A percentile compares a stretch with the other conserved stretches of the same genome.
phyloP scores from a whole-genome alignment of 1,139 yeast species.

The Lodderomyces metapsilosis region DNA sequence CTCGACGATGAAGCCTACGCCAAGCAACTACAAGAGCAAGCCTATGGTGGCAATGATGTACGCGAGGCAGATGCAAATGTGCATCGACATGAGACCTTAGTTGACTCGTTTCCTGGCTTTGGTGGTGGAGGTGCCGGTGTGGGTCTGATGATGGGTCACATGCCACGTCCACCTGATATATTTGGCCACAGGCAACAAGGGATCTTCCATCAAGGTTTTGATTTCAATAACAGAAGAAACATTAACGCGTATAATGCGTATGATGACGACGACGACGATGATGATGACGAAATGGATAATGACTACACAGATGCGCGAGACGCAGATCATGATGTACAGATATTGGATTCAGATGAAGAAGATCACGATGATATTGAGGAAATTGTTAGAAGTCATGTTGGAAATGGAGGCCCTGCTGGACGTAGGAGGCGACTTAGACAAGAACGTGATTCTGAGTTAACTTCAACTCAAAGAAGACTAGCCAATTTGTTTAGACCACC shows the following conservation, averaged over 20 bases:
- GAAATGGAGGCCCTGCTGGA: constrained; percentile 11
- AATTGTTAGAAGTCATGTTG: constrained; percentile 2
- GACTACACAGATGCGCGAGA: constrained; percentile 21
- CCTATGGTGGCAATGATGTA: constrained; percentile 43
- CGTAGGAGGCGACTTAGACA: constrained; percentile 32
- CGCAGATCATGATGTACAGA: constrained; percentile 21
- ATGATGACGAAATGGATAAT: constrained; percentile 15
- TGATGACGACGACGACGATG: constrained; percentile 21
- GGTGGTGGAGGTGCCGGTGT: constrained; percentile 4
- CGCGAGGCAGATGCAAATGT: constrained; percentile 76
- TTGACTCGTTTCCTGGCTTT: constrained; percentile 29
- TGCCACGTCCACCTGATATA: constrained; percentile 32
- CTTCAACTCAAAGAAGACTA: constrained; percentile 66
- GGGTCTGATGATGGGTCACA: constrained; percentile 3
- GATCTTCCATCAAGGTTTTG: constrained; percentile 44
- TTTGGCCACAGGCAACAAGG: constrained; percentile 45
- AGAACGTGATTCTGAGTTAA: constrained; percentile 35
- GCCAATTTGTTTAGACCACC: constrained; percentile 91
- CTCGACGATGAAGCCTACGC: constrained; percentile 62
- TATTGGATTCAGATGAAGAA: constrained; percentile 33
- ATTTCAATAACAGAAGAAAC: constrained; percentile 19
- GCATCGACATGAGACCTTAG: constrained; percentile 76
- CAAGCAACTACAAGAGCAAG: constrained; percentile 62
- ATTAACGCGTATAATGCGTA: constrained; percentile 22
- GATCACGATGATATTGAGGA: constrained; percentile 16